Base-by-base conservation (phyloP, 495 filamentous ascomycete genomes). In the Chaetomium tenue region DNA sequence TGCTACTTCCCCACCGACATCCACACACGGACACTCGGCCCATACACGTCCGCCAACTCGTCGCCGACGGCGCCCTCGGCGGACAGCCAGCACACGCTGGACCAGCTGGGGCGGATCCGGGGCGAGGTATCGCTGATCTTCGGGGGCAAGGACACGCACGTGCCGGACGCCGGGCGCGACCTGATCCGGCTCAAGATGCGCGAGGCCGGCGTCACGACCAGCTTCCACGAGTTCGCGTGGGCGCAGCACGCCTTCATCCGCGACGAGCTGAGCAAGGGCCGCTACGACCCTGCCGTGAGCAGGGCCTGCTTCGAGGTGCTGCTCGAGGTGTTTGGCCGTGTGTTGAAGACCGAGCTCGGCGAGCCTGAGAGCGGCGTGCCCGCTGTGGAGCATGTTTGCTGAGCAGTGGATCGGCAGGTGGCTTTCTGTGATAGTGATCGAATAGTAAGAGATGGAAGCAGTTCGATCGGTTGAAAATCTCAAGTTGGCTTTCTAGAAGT, bases 171-270 rank as follows among this genome's bases (percentile, higher is more conserved):
- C 42, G 93, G 93, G 26, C 83, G 93, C 18, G 93, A 98, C 74
- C 71, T 95, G 63, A 94, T 98, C 71, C 84, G 93, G 51, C 85
- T 87, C 71, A 93, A 89, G 46, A 80, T 98, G 67, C 85, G 92
- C 68, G 89, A 90, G 12, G 84, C 86, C 39, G 89, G 89, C 3
- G 84, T 87, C 3, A 77, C 82, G 11, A 96, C 94, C 70, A 87
- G 87, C 72, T 97, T 89, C 68, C 93, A 96, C 75, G 93, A 98
- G 74, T 83, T 89, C 63, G 89, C 93, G 20, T 92, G 91, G 85
- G 91, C 93, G 23, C 93, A 98, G 73, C 93, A 95, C 79, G 91
- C 92, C 0, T 98, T 98, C 70, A 96, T 98, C 71, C 85, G 93
- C n/a, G 93, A 97, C 71, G 93, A 98, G 77, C 80, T 93, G 52